Percentiles rank a stretch among this genome's conserved stretches.
These are phyloP conservation scores for Digitaria exilis DNA, from an alignment of 202 grass and related monocot genomes.

Conservation along the genomic window DNA sequence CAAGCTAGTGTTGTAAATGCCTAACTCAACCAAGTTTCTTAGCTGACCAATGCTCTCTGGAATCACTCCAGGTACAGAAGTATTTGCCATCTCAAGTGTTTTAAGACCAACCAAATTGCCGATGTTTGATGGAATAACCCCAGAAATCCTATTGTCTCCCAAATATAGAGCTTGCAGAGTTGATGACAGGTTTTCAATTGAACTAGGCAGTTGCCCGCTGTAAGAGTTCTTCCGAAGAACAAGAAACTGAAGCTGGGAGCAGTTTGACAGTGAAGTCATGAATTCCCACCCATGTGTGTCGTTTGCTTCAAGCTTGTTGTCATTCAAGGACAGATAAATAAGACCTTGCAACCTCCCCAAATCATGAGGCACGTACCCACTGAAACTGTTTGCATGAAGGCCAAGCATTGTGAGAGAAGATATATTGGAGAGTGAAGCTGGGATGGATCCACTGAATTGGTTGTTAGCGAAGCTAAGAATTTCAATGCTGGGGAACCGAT, in stretches of 20 bases:
- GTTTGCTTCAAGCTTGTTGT: slow-evolving; percentile 20
- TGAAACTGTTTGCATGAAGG: slow-evolving; percentile 27
- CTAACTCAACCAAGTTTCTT: slow-evolving; percentile 18
- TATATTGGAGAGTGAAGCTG: slow-evolving; percentile 37
- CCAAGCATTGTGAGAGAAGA: slow-evolving; percentile 16
- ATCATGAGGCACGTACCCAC: slow-evolving; percentile 8
- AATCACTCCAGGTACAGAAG: slow-evolving; percentile 1
- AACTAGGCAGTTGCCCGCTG: slow-evolving; percentile 8
- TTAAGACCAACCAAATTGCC: slow-evolving; percentile 34
- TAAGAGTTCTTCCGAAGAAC: slow-evolving; percentile 21
- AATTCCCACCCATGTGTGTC: neutral
- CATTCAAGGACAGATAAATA: neutral
- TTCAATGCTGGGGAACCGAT: slow-evolving; percentile 5
- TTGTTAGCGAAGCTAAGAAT: neutral
- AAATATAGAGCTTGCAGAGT: slow-evolving; percentile 15
- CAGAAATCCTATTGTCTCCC: slow-evolving; percentile 38
- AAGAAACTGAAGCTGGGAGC: neutral
- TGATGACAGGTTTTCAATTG: slow-evolving; percentile 9
- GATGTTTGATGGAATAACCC: slow-evolving; percentile 1
- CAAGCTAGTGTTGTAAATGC: slow-evolving; percentile 27
- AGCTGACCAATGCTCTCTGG: slow-evolving; percentile 33
- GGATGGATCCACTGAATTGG: slow-evolving; percentile 26
- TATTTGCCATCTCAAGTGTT: neutral
- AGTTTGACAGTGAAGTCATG: slow-evolving; percentile 18
- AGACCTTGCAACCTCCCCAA: slow-evolving; percentile 22